Conservation (phyloP, 2,329 filamentous ascomycete genomes). For the Penicillium sp. region DNA sequence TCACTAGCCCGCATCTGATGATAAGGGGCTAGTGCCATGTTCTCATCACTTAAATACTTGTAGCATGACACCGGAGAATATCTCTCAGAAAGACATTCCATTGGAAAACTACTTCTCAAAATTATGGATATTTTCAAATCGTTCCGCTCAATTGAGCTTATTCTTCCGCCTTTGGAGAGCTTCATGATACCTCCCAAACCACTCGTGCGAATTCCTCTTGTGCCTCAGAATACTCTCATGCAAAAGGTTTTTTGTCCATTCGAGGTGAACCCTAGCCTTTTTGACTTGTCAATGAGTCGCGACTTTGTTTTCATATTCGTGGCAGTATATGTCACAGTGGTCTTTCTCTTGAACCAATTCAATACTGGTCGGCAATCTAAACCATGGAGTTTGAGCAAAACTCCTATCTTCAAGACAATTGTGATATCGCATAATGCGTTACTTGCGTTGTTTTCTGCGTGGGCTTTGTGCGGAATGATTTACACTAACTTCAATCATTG, state of each 20-base stretch:
- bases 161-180: constrained; percentile 4
- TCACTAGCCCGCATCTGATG: not conserved
- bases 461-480: constrained; percentile 6
- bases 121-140: not conserved
- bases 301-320: constrained; percentile 14
- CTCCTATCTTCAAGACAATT: constrained; percentile 2
- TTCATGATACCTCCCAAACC: constrained; percentile 9
- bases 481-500: not conserved
- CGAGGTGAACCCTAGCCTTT: constrained; percentile 5
- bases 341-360: constrained; percentile 15
- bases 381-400: constrained; percentile 18
- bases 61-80: not conserved
- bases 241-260: not conserved
- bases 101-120: too few species aligned
- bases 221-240: not conserved
- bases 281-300: constrained; percentile 4
- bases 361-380: constrained; percentile 12
- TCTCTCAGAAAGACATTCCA: not conserved
- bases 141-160: constrained; percentile 2
- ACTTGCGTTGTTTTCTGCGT: constrained; percentile 16
- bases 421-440: constrained; percentile 15
- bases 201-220: not conserved
- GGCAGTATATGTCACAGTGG: constrained; percentile 10
- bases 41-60: not conserved
- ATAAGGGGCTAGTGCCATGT: not conserved